These are phyloP conservation scores for Mortierella sp. DNA, from an alignment of 371 early-diverging fungal genomes.

Conservation along the genomic window DNA sequence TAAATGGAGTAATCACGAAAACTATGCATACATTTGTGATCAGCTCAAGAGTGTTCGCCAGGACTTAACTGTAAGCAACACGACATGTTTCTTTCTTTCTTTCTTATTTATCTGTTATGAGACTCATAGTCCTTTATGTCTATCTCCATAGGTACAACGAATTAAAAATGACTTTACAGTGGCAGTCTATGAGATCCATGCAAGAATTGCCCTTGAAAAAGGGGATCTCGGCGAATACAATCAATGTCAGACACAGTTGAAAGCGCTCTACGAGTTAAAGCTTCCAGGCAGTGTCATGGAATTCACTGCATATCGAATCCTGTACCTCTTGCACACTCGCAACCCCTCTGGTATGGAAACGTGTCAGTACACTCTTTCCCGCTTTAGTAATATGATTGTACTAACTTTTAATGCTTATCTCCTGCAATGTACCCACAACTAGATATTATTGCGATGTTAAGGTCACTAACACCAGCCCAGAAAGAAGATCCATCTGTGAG, in stretches of 20 bases:
- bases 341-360: slow-evolving; percentile 78
- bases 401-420: neutral
- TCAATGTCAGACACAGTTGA: slow-evolving; percentile 95
- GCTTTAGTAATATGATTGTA: neutral
- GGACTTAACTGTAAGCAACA: slow-evolving; percentile 84
- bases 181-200: slow-evolving; percentile 93
- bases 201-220: slow-evolving; percentile 94
- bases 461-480: slow-evolving; percentile 72
- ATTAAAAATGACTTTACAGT: slow-evolving; percentile 94
- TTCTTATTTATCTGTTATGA: neutral
- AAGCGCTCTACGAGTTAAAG: slow-evolving; percentile 80
- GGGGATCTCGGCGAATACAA: slow-evolving; percentile 97
- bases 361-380: neutral
- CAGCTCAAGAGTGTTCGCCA: slow-evolving; percentile 96
- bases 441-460: slow-evolving; percentile 84
- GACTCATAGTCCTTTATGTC: neutral
- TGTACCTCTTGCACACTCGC: slow-evolving; percentile 90
- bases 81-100: neutral
- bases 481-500: slow-evolving; percentile 68
- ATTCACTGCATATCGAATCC: slow-evolving; percentile 91
- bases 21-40: slow-evolving; percentile 94
- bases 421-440: neutral
- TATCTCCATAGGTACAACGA: slow-evolving; percentile 79
- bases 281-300: slow-evolving; percentile 82
- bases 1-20: slow-evolving; percentile 83